Evolutionary conservation across 495 filamentous ascomycete species (phyloP).

Genomic region (Cetradonia linearis): DNA sequence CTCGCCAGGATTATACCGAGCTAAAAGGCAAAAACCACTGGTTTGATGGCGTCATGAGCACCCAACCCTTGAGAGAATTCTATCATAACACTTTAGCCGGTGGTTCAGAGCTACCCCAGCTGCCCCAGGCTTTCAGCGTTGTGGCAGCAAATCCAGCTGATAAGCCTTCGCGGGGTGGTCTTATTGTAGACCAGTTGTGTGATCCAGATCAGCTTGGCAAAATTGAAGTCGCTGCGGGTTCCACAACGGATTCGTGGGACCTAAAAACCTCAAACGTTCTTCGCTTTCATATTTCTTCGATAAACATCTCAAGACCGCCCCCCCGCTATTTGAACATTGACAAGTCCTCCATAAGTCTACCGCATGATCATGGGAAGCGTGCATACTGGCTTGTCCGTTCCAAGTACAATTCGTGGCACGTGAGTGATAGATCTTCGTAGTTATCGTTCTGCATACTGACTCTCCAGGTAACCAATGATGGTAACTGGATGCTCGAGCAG

Average conservation of each 20-base stretch:
- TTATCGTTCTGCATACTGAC: neutral
- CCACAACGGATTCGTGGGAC: conserved; percentile 23
- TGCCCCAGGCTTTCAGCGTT: conserved; percentile 36
- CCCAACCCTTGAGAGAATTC: conserved; percentile 33
- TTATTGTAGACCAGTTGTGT: conserved; percentile 38
- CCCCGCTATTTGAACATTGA: conserved; percentile 17
- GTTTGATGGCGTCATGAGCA: conserved; percentile 44
- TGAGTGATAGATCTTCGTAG: conserved; percentile 8
- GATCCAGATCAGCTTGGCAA: conserved; percentile 38
- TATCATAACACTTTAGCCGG: conserved; percentile 26
- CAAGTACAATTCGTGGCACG: conserved; percentile 23
- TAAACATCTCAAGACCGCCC: neutral
- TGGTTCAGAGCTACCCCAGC: neutral
- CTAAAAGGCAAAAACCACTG: conserved; percentile 42
- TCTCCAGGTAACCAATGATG: conserved; percentile 7
- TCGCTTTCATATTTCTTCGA: conserved; percentile 30
- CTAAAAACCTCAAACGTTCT: conserved; percentile 34
- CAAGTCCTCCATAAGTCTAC: conserved; percentile 2
- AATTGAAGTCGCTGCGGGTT: conserved; percentile 27
- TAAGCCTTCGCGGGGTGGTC: conserved; percentile 41
- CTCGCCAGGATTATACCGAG: conserved; percentile 37
- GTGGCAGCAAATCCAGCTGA: conserved; percentile 40
- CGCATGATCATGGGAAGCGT: neutral
- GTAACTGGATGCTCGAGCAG: neutral
- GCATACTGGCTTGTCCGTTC: conserved; percentile 22